phyloP scores from a whole-genome alignment of 345 rosid species.

The Populus pruinosa region DNA sequence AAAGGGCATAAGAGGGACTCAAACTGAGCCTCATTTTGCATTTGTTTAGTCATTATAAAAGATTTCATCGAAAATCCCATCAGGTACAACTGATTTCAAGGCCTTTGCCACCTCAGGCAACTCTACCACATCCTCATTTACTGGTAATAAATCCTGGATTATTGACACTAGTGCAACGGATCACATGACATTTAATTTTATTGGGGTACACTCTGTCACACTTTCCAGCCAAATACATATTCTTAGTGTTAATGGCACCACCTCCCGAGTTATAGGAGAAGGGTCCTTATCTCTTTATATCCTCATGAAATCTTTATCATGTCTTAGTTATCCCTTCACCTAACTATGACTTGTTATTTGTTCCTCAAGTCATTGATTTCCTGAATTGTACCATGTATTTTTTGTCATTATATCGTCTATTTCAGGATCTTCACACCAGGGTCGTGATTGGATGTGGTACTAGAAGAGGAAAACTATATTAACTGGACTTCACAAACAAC shows the following conservation, averaged over 20 bases:
- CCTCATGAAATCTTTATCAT: not conserved
- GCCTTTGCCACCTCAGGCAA: not conserved
- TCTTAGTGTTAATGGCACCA: not conserved
- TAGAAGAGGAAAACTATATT: not conserved
- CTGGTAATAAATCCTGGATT: not conserved
- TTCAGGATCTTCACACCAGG: not conserved
- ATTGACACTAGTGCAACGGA: not conserved
- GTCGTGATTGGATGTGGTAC: not conserved
- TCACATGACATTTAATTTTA: not conserved
- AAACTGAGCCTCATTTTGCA: not conserved
- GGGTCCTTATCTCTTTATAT: not conserved
- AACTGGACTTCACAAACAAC: not conserved
- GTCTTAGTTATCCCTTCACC: not conserved
- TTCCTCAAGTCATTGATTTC: no score
- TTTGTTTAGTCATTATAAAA: fast-evolving
- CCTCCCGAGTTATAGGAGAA: not conserved
- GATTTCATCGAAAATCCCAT: not conserved
- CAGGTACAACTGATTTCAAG: not conserved
- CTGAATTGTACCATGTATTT: not conserved
- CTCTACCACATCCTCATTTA: not conserved
- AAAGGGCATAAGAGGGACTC: not conserved
- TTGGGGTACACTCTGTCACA: not conserved
- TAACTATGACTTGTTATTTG: not conserved
- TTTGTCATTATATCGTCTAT: not conserved
- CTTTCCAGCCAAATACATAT: not conserved